Evolutionary conservation across 257 asterid genomes (phyloP).

Genomic region (Jacaranda copaia): DNA sequence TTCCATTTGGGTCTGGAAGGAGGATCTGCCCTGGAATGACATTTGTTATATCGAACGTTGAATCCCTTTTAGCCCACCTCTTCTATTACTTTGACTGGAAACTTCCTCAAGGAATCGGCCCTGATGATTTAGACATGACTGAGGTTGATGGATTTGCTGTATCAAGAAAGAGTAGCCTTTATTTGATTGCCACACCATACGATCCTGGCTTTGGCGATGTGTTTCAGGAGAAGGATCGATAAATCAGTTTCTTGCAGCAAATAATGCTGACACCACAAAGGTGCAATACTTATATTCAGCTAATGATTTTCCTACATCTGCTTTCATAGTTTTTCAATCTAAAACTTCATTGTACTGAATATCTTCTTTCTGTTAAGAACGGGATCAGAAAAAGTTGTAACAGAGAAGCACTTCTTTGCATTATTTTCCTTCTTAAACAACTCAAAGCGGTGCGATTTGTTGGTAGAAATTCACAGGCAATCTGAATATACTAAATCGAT

Average conservation of each 20-base stretch:
- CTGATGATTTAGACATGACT: conserved; percentile 31
- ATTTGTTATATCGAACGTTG: conserved; percentile 40
- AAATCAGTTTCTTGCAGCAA: neutral
- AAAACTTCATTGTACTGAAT: too few relatives aligned
- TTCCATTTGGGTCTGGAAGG: conserved; percentile 51
- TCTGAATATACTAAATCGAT: too few relatives aligned
- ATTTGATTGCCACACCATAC: conserved; percentile 39
- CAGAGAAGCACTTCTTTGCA: too few relatives aligned
- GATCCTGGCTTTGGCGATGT: neutral
- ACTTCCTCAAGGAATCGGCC: conserved; percentile 35
- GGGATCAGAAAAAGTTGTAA: too few relatives aligned
- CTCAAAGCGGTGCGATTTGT: too few relatives aligned
- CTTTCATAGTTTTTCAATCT: too few relatives aligned
- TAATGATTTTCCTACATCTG: too few relatives aligned
- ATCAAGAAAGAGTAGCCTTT: conserved; percentile 35
- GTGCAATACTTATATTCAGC: too few relatives aligned
- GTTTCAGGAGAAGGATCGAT: neutral
- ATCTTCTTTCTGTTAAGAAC: too few relatives aligned
- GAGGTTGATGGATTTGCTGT: conserved; percentile 38
- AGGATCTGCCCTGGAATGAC: conserved; percentile 52
- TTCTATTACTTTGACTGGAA: conserved; percentile 45
- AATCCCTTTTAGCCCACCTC: conserved; percentile 39
- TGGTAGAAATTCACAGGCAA: too few relatives aligned
- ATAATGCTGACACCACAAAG: neutral
- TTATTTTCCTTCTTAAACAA: too few relatives aligned